phyloP scores from a whole-genome alignment of 257 asterid genomes.

The Penstemon eatonii region DNA sequence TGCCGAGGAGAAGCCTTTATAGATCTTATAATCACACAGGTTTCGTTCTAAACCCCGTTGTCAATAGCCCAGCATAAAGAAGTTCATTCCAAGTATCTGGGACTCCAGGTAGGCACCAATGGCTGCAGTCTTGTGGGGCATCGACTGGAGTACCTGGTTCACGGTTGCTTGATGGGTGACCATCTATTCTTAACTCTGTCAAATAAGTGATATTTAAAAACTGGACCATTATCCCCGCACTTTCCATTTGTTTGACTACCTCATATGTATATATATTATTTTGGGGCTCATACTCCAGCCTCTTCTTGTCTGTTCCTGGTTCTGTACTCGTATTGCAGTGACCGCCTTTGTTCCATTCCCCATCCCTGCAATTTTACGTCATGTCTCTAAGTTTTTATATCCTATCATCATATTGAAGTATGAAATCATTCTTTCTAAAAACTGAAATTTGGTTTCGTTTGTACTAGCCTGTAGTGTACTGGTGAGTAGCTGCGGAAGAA shows the following conservation, averaged over 20 bases:
- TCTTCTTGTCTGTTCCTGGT: constrained; percentile 42
- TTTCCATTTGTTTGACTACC: constrained; percentile 36
- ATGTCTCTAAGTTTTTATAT: not conserved
- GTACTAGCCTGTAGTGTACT: constrained; percentile 59
- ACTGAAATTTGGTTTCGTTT: no score
- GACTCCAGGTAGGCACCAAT: constrained; percentile 67
- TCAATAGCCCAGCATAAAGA: constrained; percentile 40
- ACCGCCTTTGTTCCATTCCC: constrained; percentile 49
- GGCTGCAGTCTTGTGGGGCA: constrained; percentile 61
- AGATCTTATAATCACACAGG: constrained; percentile 2
- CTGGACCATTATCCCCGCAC: constrained; percentile 26
- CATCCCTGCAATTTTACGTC: constrained; percentile 37
- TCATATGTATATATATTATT: constrained; percentile 40
- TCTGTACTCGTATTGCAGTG: constrained; percentile 38
- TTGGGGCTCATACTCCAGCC: constrained; percentile 33
- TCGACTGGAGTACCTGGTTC: constrained; percentile 42
- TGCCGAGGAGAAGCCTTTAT: constrained; percentile 40
- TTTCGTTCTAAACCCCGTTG: constrained; percentile 32
- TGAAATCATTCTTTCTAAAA: no score
- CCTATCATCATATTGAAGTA: not conserved
- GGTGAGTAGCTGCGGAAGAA: constrained; percentile 88
- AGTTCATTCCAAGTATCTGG: constrained; percentile 55
- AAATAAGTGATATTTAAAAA: constrained; percentile 47
- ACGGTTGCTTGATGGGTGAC: constrained; percentile 52
- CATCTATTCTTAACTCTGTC: constrained; percentile 46